Conservation (phyloP, 2,329 filamentous ascomycete genomes). For the Epichloe uncinata region DNA sequence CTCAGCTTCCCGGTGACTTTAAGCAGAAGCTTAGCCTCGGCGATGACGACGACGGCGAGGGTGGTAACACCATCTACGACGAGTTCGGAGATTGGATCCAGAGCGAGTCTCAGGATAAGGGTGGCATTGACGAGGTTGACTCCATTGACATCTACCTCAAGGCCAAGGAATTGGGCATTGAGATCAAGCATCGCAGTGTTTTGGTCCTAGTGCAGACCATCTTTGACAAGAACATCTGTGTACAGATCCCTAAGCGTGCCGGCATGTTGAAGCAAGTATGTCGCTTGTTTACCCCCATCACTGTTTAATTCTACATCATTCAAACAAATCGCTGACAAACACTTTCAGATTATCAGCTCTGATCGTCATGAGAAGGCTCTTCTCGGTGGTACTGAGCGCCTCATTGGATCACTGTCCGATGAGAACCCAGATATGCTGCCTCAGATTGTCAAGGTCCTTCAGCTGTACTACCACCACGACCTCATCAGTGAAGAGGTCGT, state of each 20-base stretch:
- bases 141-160: slow-evolving; percentile 92
- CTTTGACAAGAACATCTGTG: slow-evolving; percentile 79
- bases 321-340: not conserved
- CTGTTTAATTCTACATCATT: not conserved
- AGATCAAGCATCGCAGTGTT: slow-evolving; percentile 85
- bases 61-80: slow-evolving; percentile 69
- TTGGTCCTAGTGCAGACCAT: slow-evolving; percentile 86
- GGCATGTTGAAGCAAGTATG: slow-evolving; percentile 76
- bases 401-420: slow-evolving; percentile 58
- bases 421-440: slow-evolving; percentile 64
- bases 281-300: slow-evolving; percentile 5
- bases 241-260: slow-evolving; percentile 75
- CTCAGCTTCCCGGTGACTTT: slow-evolving; percentile 85
- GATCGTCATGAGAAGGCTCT: slow-evolving; percentile 94
- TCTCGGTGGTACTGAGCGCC: slow-evolving; percentile 87
- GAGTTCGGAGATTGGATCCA: slow-evolving; percentile 89
- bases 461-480: slow-evolving; percentile 84
- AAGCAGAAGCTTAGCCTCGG: slow-evolving; percentile 81
- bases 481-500: slow-evolving; percentile 79
- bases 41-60: slow-evolving; percentile 70
- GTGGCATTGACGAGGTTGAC: slow-evolving; percentile 64
- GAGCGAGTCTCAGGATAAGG: slow-evolving; percentile 55
- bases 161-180: slow-evolving; percentile 90
- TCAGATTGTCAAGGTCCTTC: slow-evolving; percentile 73
- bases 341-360: slow-evolving; percentile 45